A percentile compares a stretch with the other conserved stretches of the same genome.
Conservation (phyloP, 2,329 filamentous ascomycete species). For the Aspergillus tanneri region DNA sequence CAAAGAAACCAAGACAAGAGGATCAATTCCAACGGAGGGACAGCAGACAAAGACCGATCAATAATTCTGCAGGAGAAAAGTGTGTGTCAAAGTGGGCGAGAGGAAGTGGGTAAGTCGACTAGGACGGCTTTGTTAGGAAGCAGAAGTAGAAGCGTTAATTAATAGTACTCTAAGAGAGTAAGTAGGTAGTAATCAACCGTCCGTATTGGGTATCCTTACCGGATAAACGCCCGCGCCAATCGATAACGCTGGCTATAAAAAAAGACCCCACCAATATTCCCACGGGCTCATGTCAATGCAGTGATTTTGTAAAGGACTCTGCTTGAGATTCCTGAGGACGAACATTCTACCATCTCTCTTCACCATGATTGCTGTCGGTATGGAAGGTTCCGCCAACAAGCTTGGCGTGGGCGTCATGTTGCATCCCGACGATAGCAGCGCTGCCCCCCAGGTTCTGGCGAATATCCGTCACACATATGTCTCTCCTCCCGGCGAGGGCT, state of each 20-base stretch:
- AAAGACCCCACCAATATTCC: constrained; percentile 14
- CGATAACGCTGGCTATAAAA: constrained; percentile 32
- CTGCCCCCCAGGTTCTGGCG: constrained; percentile 73
- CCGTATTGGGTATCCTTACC: constrained; percentile 16
- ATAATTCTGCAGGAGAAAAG: not conserved
- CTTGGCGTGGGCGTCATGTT: constrained; percentile 89
- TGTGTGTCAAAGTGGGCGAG: constrained; percentile 6
- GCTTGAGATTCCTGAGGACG: constrained; percentile 10
- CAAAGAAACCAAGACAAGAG: not conserved
- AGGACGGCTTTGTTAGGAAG: too few relatives aligned
- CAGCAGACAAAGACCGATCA: not conserved
- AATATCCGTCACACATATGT: constrained; percentile 94
- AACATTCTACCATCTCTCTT: not conserved
- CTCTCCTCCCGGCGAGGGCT: constrained; percentile 87
- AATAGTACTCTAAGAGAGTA: not conserved
- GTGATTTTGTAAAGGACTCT: too few relatives aligned
- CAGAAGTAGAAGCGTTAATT: constrained; percentile 10
- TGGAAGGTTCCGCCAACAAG: constrained; percentile 97
- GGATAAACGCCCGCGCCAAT: constrained; percentile 34
- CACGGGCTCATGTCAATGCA: too few relatives aligned
- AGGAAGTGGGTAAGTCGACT: too few relatives aligned
- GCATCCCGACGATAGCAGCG: constrained; percentile 58
- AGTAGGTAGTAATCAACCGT: constrained; percentile 12
- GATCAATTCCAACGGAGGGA: not conserved
- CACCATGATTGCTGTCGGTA: constrained; percentile 65